These are phyloP conservation scores for Xerocomus amazonicus DNA, from an alignment of 1,284 basidiomycete genomes.

Conservation along the genomic window DNA sequence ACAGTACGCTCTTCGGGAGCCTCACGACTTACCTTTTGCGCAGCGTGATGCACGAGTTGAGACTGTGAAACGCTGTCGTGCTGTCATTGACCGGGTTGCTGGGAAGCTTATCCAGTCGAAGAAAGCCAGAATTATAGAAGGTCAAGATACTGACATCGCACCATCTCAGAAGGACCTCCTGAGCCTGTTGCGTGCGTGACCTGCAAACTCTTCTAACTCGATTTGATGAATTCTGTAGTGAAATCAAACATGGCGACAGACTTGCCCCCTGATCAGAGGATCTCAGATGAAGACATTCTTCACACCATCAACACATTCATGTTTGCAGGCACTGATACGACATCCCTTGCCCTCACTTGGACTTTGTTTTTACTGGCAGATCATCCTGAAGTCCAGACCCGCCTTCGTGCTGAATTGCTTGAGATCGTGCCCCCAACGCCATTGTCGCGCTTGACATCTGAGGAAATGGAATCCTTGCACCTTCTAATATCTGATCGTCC, in stretches of 20 bases:
- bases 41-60: slow-evolving; percentile 55
- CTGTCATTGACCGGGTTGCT: slow-evolving; percentile 62
- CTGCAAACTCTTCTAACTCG: not conserved
- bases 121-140: slow-evolving; percentile 60
- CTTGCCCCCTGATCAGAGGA: slow-evolving; percentile 60
- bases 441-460: slow-evolving; percentile 44
- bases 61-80: slow-evolving; percentile 53
- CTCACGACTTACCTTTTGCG: slow-evolving; percentile 1
- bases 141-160: slow-evolving; percentile 43
- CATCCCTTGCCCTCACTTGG: slow-evolving; percentile 77
- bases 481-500: slow-evolving; percentile 57
- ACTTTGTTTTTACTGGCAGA: slow-evolving; percentile 66
- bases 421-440: slow-evolving; percentile 38
- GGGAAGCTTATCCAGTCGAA: slow-evolving; percentile 69
- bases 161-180: slow-evolving; percentile 61
- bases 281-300: slow-evolving; percentile 78
- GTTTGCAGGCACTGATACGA: slow-evolving; percentile 85
- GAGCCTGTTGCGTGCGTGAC: slow-evolving; percentile 55
- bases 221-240: slow-evolving; percentile 42
- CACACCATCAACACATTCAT: slow-evolving; percentile 84
- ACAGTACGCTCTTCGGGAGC: not conserved
- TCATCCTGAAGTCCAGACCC: slow-evolving; percentile 58
- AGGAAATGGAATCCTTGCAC: slow-evolving; percentile 61
- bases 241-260: slow-evolving; percentile 69
- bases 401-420: slow-evolving; percentile 60